A percentile compares a stretch with the other conserved stretches of the same genome.
Conservation (phyloP, 2,329 filamentous ascomycete species). For the Domatiomyces globalis region DNA sequence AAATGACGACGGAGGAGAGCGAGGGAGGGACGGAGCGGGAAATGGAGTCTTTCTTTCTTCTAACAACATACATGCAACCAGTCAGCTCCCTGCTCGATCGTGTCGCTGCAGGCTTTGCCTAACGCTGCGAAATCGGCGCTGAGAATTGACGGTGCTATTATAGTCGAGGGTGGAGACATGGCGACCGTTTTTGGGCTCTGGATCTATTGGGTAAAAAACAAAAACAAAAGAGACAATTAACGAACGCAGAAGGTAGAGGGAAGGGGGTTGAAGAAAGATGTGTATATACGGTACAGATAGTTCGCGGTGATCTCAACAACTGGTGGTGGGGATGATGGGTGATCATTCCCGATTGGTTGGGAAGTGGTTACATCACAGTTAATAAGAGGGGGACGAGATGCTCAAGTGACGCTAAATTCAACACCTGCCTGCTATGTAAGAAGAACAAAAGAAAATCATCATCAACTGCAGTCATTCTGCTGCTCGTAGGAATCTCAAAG, state of each 20-base stretch:
- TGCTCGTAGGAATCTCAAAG: too few species aligned
- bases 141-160: conserved; percentile 96
- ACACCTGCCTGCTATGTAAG: background rate
- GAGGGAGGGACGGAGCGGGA: too few species aligned
- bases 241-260: too few species aligned
- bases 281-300: too few species aligned
- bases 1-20: too few species aligned
- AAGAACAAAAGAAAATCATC: background rate
- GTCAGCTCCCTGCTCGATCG: conserved; percentile 75
- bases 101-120: conserved; percentile 70
- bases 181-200: background rate
- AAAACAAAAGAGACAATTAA: too few species aligned
- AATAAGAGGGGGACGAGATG: too few species aligned
- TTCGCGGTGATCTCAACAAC: too few species aligned
- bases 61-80: conserved; percentile 92
- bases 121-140: conserved; percentile 89
- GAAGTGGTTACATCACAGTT: background rate
- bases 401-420: background rate
- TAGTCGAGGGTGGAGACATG: conserved; percentile 78
- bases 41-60: conserved; percentile 27
- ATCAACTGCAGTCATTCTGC: conserved; percentile 25
- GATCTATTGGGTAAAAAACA: too few species aligned
- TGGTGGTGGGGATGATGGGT: too few species aligned
- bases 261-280: too few species aligned
- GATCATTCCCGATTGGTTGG: conserved; percentile 1